Evolutionary conservation across 2,329 filamentous ascomycete genomes (phyloP), one percentile per base, ranked within the genome.

Genomic region (Venturia oleaginea): DNA sequence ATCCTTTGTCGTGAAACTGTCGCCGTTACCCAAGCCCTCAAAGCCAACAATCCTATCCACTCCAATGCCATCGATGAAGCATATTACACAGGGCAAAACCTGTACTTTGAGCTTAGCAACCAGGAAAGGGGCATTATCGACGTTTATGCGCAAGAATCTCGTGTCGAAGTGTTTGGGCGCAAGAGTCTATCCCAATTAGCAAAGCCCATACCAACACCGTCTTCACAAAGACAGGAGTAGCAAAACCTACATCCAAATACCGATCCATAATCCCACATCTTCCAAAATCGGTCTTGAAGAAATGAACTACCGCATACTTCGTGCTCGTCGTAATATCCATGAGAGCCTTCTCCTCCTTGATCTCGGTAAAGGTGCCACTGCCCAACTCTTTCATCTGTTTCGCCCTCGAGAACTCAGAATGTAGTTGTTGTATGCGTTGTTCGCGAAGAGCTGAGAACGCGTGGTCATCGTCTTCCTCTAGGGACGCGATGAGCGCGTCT

Each of bases 261-360:
- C 76, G 76, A 70, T 87, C 84, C 85, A 87, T 87, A 64, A 84
- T 80, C 13, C 76, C 75, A 73, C 85, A 87, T 64, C 84, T 80
- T 24, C 80, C 78, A 72, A 87, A 87, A 70, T 87, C 85, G 2
- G 83, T 79, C 70, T 87, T 85, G 72, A 82, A 84, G 72, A 87
- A 87, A 71, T 87, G 85, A 30, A 87, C 81, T 1, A 87, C 77
- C 68, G 82, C 85, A 32, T 80, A 75, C 66, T 83, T 79, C 15
- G 80, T 80, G 59, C 79, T 78, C 8, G 84, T 87, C 10, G 84
- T 86, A 67, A 86, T 83, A 67, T 84, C 80, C 71, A 87, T 80
- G 51, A 86, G 73, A 15, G 77, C 72, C 71, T 85, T 83, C 71
- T 87, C 85, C 66, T 80, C 79, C 62, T 80, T 83, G 71, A 84